Base-by-base conservation (phyloP, 306 rosid genomes). In the Carpinus viminea region DNA sequence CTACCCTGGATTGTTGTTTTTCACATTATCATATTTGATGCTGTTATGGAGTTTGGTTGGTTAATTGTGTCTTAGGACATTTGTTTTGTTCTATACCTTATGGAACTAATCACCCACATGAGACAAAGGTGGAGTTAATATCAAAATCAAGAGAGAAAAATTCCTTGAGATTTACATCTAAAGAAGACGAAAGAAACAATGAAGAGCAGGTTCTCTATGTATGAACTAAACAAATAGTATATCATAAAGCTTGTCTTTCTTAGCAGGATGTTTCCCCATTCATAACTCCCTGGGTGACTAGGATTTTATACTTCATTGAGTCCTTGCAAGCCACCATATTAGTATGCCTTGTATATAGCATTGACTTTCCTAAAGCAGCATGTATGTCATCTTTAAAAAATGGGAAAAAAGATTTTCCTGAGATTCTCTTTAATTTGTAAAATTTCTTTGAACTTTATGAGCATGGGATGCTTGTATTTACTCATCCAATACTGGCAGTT, bases 101-200 rank as follows among this genome's bases (percentile, higher is more conserved):
- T 34, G 54, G 26, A 18, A 61, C 43, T 36, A 12, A 76, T 60
- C 15, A 50, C 15, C 36, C 20, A 52, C 3, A 26, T 6, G 61
- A 24, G 61, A 74, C 62, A 68, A 55, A 54, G 13, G 36, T 9
- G 24, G 24, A 43, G 48, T 9, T 43, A 12, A 5, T 43, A 48
- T 18, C 72, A 46, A 74, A 61, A 79, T 50, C 77, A 7, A 57
- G 45, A 53, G 26, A 26, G 38, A 2, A 79, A 65, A 38, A 31
- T 36, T 78, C 20, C 68, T 54, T 54, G 73, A 60, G 10, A 59
- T 69, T 48, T 79, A 41, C 74, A 36, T 53, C n/a, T 65, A 20
- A 73, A 55, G 75, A 48, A 16, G 51, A 2, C 4, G 17, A 65
- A 18, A 56, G 68, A 28, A 61, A 21, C 34, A 38, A 7, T 52